Conservation (phyloP, 176 grass and related monocot species). For the Carex scoparia region DNA sequence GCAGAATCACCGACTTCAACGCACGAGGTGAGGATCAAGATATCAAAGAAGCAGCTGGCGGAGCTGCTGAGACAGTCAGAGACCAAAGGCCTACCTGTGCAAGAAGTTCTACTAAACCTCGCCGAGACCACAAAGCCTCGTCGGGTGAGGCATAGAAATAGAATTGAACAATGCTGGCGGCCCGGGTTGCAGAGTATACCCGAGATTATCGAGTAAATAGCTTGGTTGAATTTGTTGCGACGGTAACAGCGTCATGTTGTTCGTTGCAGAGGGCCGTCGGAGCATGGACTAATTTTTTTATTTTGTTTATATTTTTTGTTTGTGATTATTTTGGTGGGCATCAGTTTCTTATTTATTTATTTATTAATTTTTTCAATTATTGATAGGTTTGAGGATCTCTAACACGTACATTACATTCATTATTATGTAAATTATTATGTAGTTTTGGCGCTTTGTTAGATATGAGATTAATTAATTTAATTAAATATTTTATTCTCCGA, state of each 20-base stretch:
- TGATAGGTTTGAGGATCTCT: not conserved
- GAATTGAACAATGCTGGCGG: conserved; percentile 36
- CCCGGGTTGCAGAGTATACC: conserved; percentile 61
- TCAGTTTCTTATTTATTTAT: not conserved
- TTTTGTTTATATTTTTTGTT: not conserved
- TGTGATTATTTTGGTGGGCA: not conserved
- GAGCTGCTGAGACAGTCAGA: conserved; percentile 42
- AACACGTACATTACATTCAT: not conserved
- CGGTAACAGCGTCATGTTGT: not conserved
- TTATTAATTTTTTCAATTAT: not conserved
- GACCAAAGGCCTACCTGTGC: conserved; percentile 14
- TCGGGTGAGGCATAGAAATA: conserved; percentile 27
- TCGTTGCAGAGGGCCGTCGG: too few relatives aligned
- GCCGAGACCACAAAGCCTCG: conserved; percentile 29
- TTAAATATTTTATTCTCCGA: not conserved
- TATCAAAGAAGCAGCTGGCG: conserved; percentile 58
- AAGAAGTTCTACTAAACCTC: conserved; percentile 39
- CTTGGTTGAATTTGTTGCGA: too few relatives aligned
- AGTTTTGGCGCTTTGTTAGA: not conserved
- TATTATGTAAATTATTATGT: conserved; percentile 15
- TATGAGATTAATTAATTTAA: not conserved
- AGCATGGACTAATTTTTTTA: not conserved
- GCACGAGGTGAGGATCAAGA: conserved; percentile 53
- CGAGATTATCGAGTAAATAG: conserved; percentile 26
- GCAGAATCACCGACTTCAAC: not conserved